Evolutionary conservation across 225 moss, liverwort and hornwort species (phyloP).

Genomic region (Neckera pumila): DNA sequence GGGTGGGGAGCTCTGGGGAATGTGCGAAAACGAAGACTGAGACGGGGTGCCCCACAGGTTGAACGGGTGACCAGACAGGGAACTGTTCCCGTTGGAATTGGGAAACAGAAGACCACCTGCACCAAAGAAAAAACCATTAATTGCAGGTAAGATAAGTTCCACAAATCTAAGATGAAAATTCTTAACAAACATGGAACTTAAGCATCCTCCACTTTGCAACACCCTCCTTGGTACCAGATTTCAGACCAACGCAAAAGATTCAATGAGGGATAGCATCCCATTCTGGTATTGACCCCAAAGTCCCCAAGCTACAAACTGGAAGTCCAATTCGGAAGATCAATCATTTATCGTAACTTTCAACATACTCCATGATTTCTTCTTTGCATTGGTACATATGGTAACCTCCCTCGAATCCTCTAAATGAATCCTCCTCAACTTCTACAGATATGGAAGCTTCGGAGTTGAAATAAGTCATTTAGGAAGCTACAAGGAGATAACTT

Average conservation of each 20-base stretch:
- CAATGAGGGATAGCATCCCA: background rate
- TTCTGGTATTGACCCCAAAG: background rate
- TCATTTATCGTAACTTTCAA: background rate
- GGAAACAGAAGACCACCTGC: slow-evolving; percentile 37
- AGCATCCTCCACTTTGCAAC: background rate
- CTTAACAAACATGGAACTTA: background rate
- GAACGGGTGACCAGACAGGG: slow-evolving; percentile 68
- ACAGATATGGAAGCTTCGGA: background rate
- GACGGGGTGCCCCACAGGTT: slow-evolving; percentile 77
- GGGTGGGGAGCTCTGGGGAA: slow-evolving; percentile 87
- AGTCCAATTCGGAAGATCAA: background rate
- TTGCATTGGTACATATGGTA: background rate
- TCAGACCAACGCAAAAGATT: background rate
- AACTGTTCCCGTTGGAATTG: slow-evolving; percentile 61
- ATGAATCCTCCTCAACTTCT: background rate
- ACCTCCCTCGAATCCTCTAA: background rate
- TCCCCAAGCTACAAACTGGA: background rate
- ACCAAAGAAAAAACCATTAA: background rate
- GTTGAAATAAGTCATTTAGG: background rate
- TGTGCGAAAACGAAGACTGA: slow-evolving; percentile 53
- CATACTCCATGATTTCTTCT: background rate
- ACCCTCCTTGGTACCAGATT: background rate
- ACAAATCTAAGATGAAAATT: background rate
- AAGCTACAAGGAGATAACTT: background rate
- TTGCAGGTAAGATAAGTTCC: background rate